Base-by-base conservation (phyloP, 2,329 filamentous ascomycete species). In the Leptographium wingfieldii region DNA sequence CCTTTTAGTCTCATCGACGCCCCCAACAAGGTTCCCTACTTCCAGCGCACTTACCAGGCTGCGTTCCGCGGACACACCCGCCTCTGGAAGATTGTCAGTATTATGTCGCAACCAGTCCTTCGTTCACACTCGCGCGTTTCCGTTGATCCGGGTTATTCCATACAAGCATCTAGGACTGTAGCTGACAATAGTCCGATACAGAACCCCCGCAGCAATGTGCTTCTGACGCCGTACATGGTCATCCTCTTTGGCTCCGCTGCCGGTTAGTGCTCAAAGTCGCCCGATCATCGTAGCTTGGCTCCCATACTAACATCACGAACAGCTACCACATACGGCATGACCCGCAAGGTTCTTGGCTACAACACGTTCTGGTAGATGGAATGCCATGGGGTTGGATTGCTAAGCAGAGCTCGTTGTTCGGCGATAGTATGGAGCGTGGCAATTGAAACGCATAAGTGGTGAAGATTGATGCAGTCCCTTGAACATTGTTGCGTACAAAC, bases 21-120 rank as follows among this genome's bases (percentile, higher is more conserved):
- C 73, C 80, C 82, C 72, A 92, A 92, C 82, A 82, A 80, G 69
- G 88, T 92, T 69, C 86, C 87, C 60, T 69, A 87, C 71, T 80
- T 87, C 77, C 88, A 92, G 80, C 80, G 82, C 70, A 75, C 82
- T 67, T 90, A 89, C 79, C 88, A 91, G 77, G 77, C 80, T 66
- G 85, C 88, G 67, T 87, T 87, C 74, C 83, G 81, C 69, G 74
- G 77, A 64, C 82, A 85, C 73, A 77, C 84, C 66, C 84, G 88
- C 69, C 74, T 89, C 72, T 92, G 88, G 88, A 78, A 82, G 74
- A 90, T 91, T 75, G 88, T 92, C 80, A 72, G 86, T 79, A n/a
- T 16, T 25, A 2, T 14, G n/a, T 14, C 19, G 38, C 31, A 22
- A 11, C 19, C 52, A 3, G 10, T 25, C 27, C 31, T 5, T 51